phyloP scores from a whole-genome alignment of 1,284 basidiomycete species.

The Ustilago tritici region DNA sequence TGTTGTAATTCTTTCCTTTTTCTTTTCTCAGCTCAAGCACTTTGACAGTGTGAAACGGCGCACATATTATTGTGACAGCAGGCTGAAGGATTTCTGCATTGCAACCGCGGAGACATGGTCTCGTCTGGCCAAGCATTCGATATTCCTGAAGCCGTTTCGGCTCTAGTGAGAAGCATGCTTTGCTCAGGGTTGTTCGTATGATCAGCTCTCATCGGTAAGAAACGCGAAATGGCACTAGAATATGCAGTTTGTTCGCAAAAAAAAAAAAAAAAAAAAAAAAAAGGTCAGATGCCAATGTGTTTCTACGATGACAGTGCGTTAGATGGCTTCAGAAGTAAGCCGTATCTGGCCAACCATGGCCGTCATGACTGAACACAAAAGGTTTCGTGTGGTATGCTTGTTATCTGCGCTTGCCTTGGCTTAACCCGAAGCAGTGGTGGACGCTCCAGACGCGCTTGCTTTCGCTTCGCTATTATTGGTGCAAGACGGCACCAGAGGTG shows the following conservation, averaged over 20 bases:
- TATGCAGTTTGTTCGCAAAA: background rate
- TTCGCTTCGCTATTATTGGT: constrained; percentile 23
- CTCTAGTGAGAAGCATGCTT: too few species aligned
- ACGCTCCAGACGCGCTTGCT: background rate
- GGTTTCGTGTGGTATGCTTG: background rate
- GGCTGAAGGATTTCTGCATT: too few species aligned
- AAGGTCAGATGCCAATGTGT: background rate
- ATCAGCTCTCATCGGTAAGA: background rate
- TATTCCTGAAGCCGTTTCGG: background rate
- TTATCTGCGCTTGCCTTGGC: background rate
- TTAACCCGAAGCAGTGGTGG: constrained; percentile 1
- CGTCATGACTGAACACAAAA: background rate
- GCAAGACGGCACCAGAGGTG: constrained; percentile 30
- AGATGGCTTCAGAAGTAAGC: background rate
- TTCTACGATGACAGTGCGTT: background rate
- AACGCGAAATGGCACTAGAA: background rate
- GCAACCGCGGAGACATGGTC: background rate
- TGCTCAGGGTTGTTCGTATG: background rate
- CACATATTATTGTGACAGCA: background rate
- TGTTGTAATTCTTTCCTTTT: constrained; percentile 7
- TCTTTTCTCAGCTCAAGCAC: background rate
- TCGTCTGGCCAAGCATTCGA: background rate
- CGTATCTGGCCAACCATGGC: too few species aligned
- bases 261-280: background rate
- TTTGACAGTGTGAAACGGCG: background rate